Evolutionary conservation across 148 eudicot species (phyloP).

Genomic region (Camellia granthamiana): DNA sequence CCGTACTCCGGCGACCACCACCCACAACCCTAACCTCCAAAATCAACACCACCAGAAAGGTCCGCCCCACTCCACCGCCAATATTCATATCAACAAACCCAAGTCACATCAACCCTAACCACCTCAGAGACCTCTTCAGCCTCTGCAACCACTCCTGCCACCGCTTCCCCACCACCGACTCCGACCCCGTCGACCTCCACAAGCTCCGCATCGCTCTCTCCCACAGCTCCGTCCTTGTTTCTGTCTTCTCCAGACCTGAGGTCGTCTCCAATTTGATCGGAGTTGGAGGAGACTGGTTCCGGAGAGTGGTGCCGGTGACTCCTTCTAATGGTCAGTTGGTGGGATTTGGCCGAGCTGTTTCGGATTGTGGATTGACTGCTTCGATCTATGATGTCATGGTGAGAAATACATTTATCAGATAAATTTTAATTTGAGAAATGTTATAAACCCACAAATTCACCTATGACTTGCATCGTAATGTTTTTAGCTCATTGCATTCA

Average conservation of each 20-base stretch:
- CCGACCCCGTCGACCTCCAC: slow-evolving; percentile 32
- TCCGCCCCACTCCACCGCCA: slow-evolving; percentile 35
- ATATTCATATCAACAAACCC: slow-evolving; percentile 58
- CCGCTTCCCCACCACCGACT: slow-evolving; percentile 40
- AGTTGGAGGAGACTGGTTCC: slow-evolving; percentile 32
- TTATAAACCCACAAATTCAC: no score
- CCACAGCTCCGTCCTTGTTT: slow-evolving; percentile 65
- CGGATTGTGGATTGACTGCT: slow-evolving; percentile 74
- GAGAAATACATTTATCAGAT: slow-evolving; percentile 10
- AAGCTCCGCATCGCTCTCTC: slow-evolving; percentile 62
- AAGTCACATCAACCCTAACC: slow-evolving; percentile 30
- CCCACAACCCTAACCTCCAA: slow-evolving; percentile 1
- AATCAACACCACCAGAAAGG: neutral
- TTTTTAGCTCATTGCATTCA: no score
- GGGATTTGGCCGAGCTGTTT: slow-evolving; percentile 84
- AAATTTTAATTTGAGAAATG: neutral
- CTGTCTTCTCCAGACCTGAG: slow-evolving; percentile 47
- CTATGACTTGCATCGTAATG: no score
- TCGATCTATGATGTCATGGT: slow-evolving; percentile 87
- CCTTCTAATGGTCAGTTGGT: slow-evolving; percentile 56
- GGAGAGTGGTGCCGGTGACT: slow-evolving; percentile 42
- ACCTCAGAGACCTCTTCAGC: slow-evolving; percentile 47
- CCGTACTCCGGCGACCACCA: slow-evolving; percentile 9
- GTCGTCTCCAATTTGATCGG: slow-evolving; percentile 4
- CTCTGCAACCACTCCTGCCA: slow-evolving; percentile 70